Percentiles rank a stretch among this genome's conserved stretches.
Evolutionary conservation across 2,329 filamentous ascomycete species (phyloP).

Genomic region (Alternaria burnsii): DNA sequence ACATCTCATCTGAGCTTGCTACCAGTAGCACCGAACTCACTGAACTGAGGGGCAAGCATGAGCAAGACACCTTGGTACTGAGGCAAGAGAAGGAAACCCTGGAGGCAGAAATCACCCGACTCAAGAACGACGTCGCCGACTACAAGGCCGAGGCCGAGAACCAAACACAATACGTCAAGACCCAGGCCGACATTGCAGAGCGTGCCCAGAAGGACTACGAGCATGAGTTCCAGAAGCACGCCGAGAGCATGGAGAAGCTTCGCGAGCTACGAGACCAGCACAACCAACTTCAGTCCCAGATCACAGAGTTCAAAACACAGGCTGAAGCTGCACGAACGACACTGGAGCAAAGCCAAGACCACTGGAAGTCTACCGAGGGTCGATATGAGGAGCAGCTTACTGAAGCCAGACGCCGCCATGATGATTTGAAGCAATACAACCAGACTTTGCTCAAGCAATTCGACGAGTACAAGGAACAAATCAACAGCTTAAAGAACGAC

Average conservation of each 20-base stretch:
- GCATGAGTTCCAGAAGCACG: constrained; percentile 91
- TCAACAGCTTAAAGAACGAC: constrained; percentile 79
- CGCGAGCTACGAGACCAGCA: constrained; percentile 81
- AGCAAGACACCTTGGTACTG: constrained; percentile 72
- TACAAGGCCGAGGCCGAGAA: constrained; percentile 81
- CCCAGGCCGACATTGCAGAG: constrained; percentile 91
- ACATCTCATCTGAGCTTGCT: constrained; percentile 81
- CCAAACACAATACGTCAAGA: constrained; percentile 89
- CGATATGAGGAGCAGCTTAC: constrained; percentile 83
- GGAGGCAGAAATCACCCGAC: constrained; percentile 78
- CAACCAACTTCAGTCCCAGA: constrained; percentile 81
- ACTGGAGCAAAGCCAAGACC: constrained; percentile 81
- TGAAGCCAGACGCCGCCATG: constrained; percentile 79
- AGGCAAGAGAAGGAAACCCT: constrained; percentile 84
- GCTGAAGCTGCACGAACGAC: constrained; percentile 85
- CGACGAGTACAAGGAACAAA: constrained; percentile 81
- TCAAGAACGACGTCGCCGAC: constrained; percentile 85
- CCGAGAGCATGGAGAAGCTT: constrained; percentile 87
- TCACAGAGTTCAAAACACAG: constrained; percentile 78
- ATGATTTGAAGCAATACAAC: constrained; percentile 89
- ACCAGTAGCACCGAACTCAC: constrained; percentile 85
- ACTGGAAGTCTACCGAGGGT: constrained; percentile 83
- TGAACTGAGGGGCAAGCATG: constrained; percentile 79
- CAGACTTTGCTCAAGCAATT: constrained; percentile 88
- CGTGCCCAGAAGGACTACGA: constrained; percentile 97